Evolutionary conservation across 192 early-diverging fungal genomes (phyloP).

Genomic region (Coemansia sp.): DNA sequence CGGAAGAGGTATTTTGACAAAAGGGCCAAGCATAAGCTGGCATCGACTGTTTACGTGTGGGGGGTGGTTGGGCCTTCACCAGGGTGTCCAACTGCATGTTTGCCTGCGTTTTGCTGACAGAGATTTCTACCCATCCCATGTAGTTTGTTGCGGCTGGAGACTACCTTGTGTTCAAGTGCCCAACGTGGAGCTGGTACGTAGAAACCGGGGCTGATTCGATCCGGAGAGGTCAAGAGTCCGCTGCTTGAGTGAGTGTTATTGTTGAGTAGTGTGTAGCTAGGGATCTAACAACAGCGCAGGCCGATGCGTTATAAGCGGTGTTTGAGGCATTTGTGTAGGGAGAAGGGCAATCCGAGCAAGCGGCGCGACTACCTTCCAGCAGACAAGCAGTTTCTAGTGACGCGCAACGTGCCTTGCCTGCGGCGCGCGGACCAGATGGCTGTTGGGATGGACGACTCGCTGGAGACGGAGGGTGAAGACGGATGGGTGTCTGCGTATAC

Average conservation of each 20-base stretch:
- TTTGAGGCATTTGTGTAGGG: too few relatives aligned
- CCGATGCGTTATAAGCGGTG: neutral
- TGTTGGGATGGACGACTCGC: conserved; percentile 45
- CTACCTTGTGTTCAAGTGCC: conserved; percentile 97
- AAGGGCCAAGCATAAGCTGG: neutral
- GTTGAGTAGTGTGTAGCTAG: neutral
- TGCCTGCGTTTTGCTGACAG: neutral
- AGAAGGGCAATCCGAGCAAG: conserved; percentile 69
- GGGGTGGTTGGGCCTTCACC: too few relatives aligned
- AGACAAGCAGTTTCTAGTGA: conserved; percentile 95
- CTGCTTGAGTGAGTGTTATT: too few relatives aligned
- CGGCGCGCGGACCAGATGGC: conserved; percentile 65
- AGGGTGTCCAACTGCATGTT: neutral
- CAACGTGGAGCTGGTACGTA: conserved; percentile 89
- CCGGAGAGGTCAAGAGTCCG: too few relatives aligned
- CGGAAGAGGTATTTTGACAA: conserved; percentile 75
- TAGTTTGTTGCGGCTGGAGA: conserved; percentile 95
- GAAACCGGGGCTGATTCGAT: neutral
- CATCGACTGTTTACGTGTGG: neutral
- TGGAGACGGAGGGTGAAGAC: conserved; percentile 68
- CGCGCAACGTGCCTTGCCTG: conserved; percentile 91
- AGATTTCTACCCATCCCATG: conserved; percentile 1
- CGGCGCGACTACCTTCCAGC: conserved; percentile 76
- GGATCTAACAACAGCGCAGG: neutral
- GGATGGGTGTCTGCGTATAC: conserved; percentile 88